phyloP scores from a whole-genome alignment of 257 asterid genomes.

The Schizonepeta tenuifolia region DNA sequence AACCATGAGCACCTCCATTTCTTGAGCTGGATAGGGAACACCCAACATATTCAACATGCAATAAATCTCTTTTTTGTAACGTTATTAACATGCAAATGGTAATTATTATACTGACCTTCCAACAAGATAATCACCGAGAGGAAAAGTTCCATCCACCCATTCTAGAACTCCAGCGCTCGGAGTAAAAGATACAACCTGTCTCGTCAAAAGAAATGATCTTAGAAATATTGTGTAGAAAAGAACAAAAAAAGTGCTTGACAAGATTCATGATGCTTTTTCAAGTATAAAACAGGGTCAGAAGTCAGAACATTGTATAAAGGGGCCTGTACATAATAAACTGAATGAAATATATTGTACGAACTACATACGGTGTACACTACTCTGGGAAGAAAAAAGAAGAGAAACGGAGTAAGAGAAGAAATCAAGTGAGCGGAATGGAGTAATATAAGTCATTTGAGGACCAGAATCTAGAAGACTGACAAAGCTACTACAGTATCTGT shows the following conservation, averaged over 20 bases:
- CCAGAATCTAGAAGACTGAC: slow-evolving; percentile 9
- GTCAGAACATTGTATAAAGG: no score
- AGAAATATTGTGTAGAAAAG: no score
- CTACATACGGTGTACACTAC: no score
- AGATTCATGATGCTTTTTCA: no score
- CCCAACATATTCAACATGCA: slow-evolving; percentile 28
- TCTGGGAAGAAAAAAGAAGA: no score
- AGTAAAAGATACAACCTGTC: slow-evolving; percentile 95
- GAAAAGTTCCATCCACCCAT: slow-evolving; percentile 98
- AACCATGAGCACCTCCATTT: slow-evolving; percentile 98
- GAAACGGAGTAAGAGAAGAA: no score
- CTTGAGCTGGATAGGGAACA: slow-evolving; percentile 59
- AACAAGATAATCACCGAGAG: slow-evolving; percentile 92
- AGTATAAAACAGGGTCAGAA: no score
- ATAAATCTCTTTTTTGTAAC: background rate
- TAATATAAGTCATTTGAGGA: slow-evolving; percentile 17
- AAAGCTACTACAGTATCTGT: slow-evolving; percentile 12
- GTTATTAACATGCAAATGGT: slow-evolving; percentile 21
- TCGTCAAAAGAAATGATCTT: slow-evolving; percentile 33
- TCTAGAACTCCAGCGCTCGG: slow-evolving; percentile 99
- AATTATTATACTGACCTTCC: slow-evolving; percentile 68
- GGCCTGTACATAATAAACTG: no score
- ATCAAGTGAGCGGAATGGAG: background rate
- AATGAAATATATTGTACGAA: no score
- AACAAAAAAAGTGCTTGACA: no score